Evolutionary conservation across 768 basidiomycete genomes (phyloP).

Genomic region (Agaricus subrufescens): DNA sequence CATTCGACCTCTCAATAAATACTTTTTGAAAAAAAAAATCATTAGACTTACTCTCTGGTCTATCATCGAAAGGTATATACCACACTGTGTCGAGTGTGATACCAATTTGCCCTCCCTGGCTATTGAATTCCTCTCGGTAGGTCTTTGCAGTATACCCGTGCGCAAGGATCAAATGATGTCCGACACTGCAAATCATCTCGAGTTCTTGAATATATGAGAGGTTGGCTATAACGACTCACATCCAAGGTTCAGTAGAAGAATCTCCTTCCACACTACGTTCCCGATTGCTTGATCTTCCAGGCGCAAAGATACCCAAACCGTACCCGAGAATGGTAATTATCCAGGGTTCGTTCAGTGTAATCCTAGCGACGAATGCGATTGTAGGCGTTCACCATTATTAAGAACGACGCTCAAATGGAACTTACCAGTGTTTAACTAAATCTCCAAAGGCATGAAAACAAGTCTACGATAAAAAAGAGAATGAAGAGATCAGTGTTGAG

Average conservation of each 20-base stretch:
- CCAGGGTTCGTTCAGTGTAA: conserved; percentile 76
- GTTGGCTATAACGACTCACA: conserved; percentile 35
- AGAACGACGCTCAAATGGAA: conserved; percentile 3
- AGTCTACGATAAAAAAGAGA: conserved; percentile 26
- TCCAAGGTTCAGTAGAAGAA: conserved; percentile 58
- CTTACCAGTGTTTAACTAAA: conserved; percentile 66
- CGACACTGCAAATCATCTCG: conserved; percentile 38
- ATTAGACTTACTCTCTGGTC: conserved; percentile 49
- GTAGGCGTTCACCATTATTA: too few species aligned
- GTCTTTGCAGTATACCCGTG: conserved; percentile 63
- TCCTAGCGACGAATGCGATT: conserved; percentile 40
- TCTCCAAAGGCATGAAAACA: conserved; percentile 72
- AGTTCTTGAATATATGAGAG: neutral
- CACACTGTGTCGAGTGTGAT: conserved; percentile 70
- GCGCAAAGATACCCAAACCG: conserved; percentile 60
- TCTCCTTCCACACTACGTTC: conserved; percentile 50
- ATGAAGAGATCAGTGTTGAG: too few species aligned
- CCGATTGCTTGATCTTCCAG: conserved; percentile 65
- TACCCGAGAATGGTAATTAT: conserved; percentile 61
- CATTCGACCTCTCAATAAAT: neutral
- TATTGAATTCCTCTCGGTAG: conserved; percentile 55
- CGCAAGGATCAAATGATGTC: conserved; percentile 62
- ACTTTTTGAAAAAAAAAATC: neutral
- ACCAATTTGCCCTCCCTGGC: conserved; percentile 59
- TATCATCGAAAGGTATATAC: conserved; percentile 62